Evolutionary conservation across 164 flowering plant genomes (phyloP).

Genomic region (Piper longum): DNA sequence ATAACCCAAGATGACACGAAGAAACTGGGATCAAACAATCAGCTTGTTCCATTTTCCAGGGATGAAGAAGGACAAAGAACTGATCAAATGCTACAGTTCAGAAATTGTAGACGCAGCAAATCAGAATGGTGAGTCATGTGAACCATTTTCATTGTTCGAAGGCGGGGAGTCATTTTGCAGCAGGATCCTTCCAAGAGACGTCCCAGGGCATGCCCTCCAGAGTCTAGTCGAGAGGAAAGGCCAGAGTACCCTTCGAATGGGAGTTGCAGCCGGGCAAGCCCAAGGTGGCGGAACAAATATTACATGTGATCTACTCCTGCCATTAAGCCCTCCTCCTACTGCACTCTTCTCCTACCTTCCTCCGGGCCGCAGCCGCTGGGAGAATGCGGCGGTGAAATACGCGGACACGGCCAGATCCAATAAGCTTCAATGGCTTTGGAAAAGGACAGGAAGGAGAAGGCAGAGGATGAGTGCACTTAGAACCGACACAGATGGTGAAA

Average conservation of each 20-base stretch:
- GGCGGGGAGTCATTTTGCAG: constrained; percentile 6
- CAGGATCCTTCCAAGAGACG: constrained; percentile 6
- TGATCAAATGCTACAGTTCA: too few species aligned
- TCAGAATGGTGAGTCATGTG: not conserved
- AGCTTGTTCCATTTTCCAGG: too few species aligned
- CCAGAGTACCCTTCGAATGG: constrained; percentile 8
- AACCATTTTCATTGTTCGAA: constrained; percentile 4
- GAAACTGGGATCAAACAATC: too few species aligned
- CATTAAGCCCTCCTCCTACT: constrained; percentile 8
- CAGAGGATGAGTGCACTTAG: too few species aligned
- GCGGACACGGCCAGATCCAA: not conserved
- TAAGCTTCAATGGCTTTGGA: not conserved
- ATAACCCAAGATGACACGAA: too few species aligned
- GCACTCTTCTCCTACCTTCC: not conserved
- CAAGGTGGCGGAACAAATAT: not conserved
- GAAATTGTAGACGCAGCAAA: too few species aligned
- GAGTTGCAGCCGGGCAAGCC: constrained; percentile 8
- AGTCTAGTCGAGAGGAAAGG: constrained; percentile 1
- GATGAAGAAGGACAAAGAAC: too few species aligned
- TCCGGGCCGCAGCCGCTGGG: not conserved
- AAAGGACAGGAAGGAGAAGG: not conserved
- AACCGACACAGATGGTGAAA: not conserved
- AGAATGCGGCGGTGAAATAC: too few species aligned
- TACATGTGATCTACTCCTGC: constrained; percentile 1
- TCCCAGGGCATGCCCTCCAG: constrained; percentile 7